Conservation (phyloP, 2,329 filamentous ascomycete species). For the Periglandula ipomoeae region DNA sequence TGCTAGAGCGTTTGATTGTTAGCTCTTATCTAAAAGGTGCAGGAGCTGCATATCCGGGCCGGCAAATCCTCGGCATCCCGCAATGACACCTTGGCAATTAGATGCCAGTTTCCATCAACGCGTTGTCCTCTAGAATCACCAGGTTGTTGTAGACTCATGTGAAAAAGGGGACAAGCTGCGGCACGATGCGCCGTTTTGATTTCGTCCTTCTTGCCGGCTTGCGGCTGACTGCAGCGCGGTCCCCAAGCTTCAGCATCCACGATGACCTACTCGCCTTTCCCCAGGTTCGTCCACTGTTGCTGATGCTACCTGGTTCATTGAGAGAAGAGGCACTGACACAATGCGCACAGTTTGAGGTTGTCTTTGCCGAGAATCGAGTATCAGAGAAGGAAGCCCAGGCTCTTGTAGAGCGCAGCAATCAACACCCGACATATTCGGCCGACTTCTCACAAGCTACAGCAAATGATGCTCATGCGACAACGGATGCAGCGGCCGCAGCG, state of each 20-base stretch:
- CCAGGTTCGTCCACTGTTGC: constrained; percentile 47
- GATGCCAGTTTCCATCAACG: background rate
- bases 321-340: too few relatives aligned
- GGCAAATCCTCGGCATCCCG: constrained; percentile 13
- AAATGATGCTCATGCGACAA: constrained; percentile 11
- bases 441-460: constrained; percentile 32
- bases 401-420: constrained; percentile 38
- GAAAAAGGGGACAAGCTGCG: constrained; percentile 14
- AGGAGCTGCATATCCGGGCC: background rate
- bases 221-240: constrained; percentile 38
- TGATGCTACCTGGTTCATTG: background rate
- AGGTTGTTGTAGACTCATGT: constrained; percentile 18
- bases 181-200: constrained; percentile 42
- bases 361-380: constrained; percentile 65
- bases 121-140: background rate
- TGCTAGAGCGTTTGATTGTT: background rate
- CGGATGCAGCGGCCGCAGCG: background rate
- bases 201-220: constrained; percentile 34
- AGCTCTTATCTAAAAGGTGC: background rate
- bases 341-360: constrained; percentile 60
- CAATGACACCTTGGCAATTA: constrained; percentile 9
- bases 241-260: constrained; percentile 68
- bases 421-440: constrained; percentile 30
- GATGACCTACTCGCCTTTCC: constrained; percentile 83
- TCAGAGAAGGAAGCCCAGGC: constrained; percentile 59